Percentiles rank a stretch among this genome's conserved stretches.
Conservation (phyloP, 352 stramenopile species). For the Globisporangium irregulare region DNA sequence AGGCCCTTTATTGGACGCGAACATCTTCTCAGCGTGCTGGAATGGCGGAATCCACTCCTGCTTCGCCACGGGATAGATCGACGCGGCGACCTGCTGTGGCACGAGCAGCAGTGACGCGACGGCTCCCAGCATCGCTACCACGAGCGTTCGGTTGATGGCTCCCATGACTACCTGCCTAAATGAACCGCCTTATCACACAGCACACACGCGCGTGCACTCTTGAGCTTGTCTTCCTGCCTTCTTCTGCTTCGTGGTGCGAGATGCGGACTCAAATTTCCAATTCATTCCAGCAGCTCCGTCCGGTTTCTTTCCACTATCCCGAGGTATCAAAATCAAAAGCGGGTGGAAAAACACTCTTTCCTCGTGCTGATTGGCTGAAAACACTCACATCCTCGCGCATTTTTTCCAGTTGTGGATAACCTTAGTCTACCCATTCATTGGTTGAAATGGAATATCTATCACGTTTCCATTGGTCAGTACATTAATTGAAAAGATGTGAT, state of each 20-base stretch:
- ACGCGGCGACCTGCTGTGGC: conserved; percentile 25
- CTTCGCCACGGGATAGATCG: conserved; percentile 71
- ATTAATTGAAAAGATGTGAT: conserved; percentile 1
- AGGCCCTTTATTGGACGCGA: conserved; percentile 67
- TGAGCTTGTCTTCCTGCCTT: neutral
- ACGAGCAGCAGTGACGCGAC: neutral
- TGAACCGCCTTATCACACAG: neutral
- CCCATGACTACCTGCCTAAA: neutral
- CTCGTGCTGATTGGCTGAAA: conserved; percentile 8
- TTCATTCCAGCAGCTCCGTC: neutral
- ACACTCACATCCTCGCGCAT: neutral
- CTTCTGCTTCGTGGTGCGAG: conserved; percentile 1
- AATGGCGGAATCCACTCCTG: conserved; percentile 76
- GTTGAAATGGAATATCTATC: neutral
- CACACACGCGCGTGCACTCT: neutral
- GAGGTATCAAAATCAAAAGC: neutral
- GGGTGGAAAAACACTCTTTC: neutral
- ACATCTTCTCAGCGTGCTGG: conserved; percentile 86
- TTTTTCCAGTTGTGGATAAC: neutral
- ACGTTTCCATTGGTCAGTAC: conserved; percentile 18
- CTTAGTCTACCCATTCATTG: neutral
- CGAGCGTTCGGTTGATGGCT: neutral
- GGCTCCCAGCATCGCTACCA: neutral
- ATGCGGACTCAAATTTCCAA: neutral
- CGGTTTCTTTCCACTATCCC: conserved; percentile 6